Base-by-base conservation (phyloP, 192 early-diverging fungal genomes). In the Entophlyctis luteolus region DNA sequence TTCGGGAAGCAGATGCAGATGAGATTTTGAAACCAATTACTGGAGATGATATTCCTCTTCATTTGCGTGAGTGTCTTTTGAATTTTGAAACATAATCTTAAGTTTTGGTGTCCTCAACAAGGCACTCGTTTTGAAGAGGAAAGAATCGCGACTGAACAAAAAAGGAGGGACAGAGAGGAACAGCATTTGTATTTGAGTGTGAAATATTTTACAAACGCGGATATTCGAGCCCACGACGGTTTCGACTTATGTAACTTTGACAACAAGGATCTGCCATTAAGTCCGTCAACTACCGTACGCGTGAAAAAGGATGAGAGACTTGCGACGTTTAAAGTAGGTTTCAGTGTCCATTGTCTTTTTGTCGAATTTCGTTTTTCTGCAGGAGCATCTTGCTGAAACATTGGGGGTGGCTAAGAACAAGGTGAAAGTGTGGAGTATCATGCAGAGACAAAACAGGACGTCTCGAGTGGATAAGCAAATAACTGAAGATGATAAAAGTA, bases 371-470 rank as follows among this genome's bases (percentile, higher is more conserved):
- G n/a, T 23, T 54, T 8, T 48, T 20, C 39, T 59, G 14, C 55
- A 86, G 73, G 49, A 75, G 29, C 55, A 63, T 1, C 68, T 91
- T 16, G 81, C 81, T 14, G 50, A 74, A 29, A 53, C 62, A 31
- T 71, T 84, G 36, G 72, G 76, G 28, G 34, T 84, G 14, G 58
- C 81, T 0, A 66, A 73, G 0, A 81, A 80, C 16, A 70, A 80
- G 33, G 79, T 95, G 52, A 84, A 93, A 12, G 66, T 96, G 50
- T 98, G 95, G 95, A 79, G 78, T 0, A 77, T 97, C 68, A 87
- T 91, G 10, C 86, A 86, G 25, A 87, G 96, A 2, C 87, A 94
- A 71, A 98, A 98, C 81, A 87, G 88, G 71, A 97, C 96, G 2
- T 60, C 91, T 27, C 84, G 96, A 37, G 88, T 88, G 12, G 94